Base-by-base conservation (phyloP, 257 asterid genomes). In the Capsicum chinense region DNA sequence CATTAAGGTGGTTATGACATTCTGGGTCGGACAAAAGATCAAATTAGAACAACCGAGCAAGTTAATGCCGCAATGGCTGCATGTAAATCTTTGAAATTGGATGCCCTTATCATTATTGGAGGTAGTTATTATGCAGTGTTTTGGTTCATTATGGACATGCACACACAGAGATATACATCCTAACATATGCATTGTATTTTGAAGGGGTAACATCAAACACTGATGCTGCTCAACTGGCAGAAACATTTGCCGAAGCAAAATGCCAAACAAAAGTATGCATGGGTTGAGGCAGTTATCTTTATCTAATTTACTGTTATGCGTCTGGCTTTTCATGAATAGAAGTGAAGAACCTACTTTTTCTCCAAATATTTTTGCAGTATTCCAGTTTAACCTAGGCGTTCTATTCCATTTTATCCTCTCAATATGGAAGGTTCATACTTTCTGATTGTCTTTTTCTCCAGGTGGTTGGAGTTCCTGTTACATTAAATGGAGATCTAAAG, bases 161-260 rank as follows among this genome's bases (percentile, higher is more conserved):
- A 9, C 26, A 5, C 9, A 4, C 39, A 35, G n/a, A 9, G 9
- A 83, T 17, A 70, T 33, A 68, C 48, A 83, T 88, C 73, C 64
- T 80, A 63, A 58, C 76, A 84, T 54, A 16, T 84, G 14, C 82
- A 84, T 85, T 86, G 63, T 44, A 7, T 54, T 76, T 74, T 88
- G 84, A 87, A 96, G 99, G 99, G 66, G 99, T 97, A 82, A 93
- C 98, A 71, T 97, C 99, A 87, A 97, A 97, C 91, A 97, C 99
- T 56, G 99, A 97, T 83, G 99, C 99, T 86, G 97, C 99, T 85
- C 98, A 95, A 86, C 99, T 97, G 90, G 99, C 99, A 63, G 99
- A 97, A 91, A 94, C 96, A 11, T 95, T 95, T 92, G 98, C 98
- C 0, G 97, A 93, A 83, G 94, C 94, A 68, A 93, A 94, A 83